Conservation (phyloP, 2,329 filamentous ascomycete genomes). For the Albophoma yamanashiensis region DNA sequence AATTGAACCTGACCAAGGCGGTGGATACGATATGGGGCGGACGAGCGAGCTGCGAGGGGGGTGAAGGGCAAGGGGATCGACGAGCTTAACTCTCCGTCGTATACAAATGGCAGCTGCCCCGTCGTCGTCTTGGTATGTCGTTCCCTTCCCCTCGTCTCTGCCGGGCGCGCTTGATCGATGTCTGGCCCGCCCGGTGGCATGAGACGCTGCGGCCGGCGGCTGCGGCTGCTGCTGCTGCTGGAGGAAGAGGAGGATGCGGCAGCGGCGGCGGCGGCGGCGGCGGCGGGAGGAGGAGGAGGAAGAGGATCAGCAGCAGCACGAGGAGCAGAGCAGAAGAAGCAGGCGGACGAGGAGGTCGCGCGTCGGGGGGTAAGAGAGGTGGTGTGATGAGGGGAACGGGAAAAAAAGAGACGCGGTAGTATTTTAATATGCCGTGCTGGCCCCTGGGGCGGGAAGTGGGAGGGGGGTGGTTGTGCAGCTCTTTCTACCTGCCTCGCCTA, state of each 20-base stretch:
- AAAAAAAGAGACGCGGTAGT: neutral
- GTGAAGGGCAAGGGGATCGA: neutral
- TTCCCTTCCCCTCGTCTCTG: neutral
- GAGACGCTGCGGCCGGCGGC: neutral
- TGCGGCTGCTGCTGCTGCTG: too few species aligned
- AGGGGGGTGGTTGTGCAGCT: neutral
- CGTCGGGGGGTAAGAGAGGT: neutral
- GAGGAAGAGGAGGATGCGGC: neutral
- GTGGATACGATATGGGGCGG: neutral
- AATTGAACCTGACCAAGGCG: neutral
- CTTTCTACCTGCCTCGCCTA: neutral
- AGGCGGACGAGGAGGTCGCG: neutral
- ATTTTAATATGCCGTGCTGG: neutral
- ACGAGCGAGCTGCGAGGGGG: neutral
- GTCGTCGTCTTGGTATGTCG: neutral
- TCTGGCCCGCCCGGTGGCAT: neutral
- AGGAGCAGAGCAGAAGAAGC: neutral
- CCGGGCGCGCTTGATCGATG: neutral
- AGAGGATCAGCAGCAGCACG: neutral
- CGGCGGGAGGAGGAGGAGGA: neutral
- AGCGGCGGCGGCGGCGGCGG: neutral
- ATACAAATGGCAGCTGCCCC: neutral
- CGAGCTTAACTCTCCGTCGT: neutral
- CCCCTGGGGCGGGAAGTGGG: neutral
- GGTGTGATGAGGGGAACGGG: neutral